Evolutionary conservation across 2,329 filamentous ascomycete species (phyloP).

Genomic region (Pseudopyricularia cyperi): DNA sequence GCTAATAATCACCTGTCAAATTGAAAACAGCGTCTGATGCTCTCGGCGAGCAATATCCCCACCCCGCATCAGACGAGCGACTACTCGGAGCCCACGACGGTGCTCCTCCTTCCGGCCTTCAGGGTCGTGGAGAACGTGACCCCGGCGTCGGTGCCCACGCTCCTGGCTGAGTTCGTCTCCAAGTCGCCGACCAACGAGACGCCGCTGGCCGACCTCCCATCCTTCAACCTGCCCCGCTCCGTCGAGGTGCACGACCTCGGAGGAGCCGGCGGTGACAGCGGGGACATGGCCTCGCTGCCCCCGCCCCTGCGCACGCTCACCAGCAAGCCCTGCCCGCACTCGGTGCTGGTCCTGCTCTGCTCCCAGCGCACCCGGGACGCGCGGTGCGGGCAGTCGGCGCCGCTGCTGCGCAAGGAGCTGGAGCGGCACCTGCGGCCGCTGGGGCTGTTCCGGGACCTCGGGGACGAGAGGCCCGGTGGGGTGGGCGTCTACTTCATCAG

Average conservation of each 20-base stretch:
- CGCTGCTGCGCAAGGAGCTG: constrained; percentile 75
- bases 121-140: constrained; percentile 73
- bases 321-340: constrained; percentile 62
- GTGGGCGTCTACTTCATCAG: constrained; percentile 95
- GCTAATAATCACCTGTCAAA: not conserved
- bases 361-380: constrained; percentile 90
- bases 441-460: constrained; percentile 72
- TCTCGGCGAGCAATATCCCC: constrained; percentile 85
- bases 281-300: too few species aligned
- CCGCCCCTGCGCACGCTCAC: constrained; percentile 18
- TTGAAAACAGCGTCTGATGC: constrained; percentile 57
- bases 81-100: constrained; percentile 59
- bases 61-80: constrained; percentile 53
- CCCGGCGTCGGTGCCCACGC: constrained; percentile 55
- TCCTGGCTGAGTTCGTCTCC: constrained; percentile 61
- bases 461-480: constrained; percentile 80
- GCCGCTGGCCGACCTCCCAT: constrained; percentile 27
- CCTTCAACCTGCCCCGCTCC: constrained; percentile 13
- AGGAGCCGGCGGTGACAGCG: too few species aligned
- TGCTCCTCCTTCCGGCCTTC: constrained; percentile 77
- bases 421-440: constrained; percentile 78
- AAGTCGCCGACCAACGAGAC: constrained; percentile 60
- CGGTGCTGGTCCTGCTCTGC: constrained; percentile 81
- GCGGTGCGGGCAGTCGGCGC: constrained; percentile 86
- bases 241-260: constrained; percentile 11